Evolutionary conservation across 2,329 filamentous ascomycete species (phyloP), one percentile per base, ranked within the genome.

Genomic region (Verticillium dahliae): DNA sequence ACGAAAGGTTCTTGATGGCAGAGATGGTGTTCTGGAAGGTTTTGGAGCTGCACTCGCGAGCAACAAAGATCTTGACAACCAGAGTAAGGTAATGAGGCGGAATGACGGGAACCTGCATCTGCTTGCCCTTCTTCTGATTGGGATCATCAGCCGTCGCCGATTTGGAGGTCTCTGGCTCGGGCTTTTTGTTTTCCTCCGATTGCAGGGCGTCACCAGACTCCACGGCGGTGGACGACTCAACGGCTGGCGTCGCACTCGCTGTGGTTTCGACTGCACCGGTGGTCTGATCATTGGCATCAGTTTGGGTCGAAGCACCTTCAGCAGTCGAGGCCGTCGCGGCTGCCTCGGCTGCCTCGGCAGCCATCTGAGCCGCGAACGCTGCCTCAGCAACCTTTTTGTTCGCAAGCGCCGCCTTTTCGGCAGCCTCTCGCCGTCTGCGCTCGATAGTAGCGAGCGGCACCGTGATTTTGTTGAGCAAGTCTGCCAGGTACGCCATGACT

Each of bases 11-110:
- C 78, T 97, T 98, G 80, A 99, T 97, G n/a, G 96, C 96, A 15
- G 94, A 95, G 60, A 99, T 85, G 0, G 95, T 98, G 74, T 98
- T 96, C 72, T 95, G 91, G 82, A 99, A 99, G 0, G 95, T 98
- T 80, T 97, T 97, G 65, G 91, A 93, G 71, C 92, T 97, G 77
- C 95, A 99, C 75, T 99, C 95, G 57, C 93, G 90, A 65, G 94
- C 94, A 54, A 96, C 92, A 67, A 99, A 90, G 62, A 99, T 97
- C 72, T 95, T 95, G 68, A 98, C 91, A n/a, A 99, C 92, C 62
- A 98, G 81, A 62, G 90, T 91, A 61, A 99, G 84, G 72, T 98
- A 97, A 71, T 92, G 85, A 35, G 94, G 87, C 5, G 95, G 93
- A 60, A 99, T 89, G 55, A 93, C 82, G 0, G 95, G 95, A 35